A percentile compares a stretch with the other conserved stretches of the same genome.
Conservation (phyloP, 257 asterid genomes). For the Ehretia macrophylla region DNA sequence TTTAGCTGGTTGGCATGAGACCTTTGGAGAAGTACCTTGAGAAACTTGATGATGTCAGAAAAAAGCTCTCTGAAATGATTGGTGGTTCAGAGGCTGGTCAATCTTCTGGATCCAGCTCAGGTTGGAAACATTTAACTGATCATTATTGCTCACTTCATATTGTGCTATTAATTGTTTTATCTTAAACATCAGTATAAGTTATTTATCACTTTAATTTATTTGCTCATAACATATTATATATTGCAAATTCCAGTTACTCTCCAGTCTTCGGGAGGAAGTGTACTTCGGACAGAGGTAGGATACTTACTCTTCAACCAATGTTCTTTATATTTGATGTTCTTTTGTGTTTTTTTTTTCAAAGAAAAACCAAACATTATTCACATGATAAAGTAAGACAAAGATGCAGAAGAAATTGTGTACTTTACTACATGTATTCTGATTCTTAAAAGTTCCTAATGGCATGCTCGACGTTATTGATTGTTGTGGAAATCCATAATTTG, state of each 20-base stretch:
- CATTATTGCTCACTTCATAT: constrained; percentile 1
- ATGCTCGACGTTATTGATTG: too few relatives aligned
- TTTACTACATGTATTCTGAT: neutral
- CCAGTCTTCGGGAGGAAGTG: constrained; percentile 56
- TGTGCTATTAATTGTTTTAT: constrained; percentile 3
- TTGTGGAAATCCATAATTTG: neutral
- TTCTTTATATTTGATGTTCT: neutral
- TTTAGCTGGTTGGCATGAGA: constrained; percentile 95
- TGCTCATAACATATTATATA: constrained; percentile 1
- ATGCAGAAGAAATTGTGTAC: neutral
- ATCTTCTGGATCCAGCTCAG: constrained; percentile 46
- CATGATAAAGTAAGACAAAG: neutral
- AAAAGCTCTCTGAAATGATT: constrained; percentile 93
- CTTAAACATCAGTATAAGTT: neutral
- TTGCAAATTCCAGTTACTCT: constrained; percentile 38
- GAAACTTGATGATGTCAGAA: constrained; percentile 89
- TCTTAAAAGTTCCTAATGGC: too few relatives aligned
- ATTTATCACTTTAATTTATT: constrained; percentile 7
- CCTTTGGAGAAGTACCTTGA: constrained; percentile 91
- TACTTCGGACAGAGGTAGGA: constrained; percentile 51
- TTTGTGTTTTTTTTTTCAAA: neutral
- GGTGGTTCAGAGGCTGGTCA: constrained; percentile 66
- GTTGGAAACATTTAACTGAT: constrained; percentile 33
- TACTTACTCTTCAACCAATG: constrained; percentile 9
- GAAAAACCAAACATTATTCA: neutral